These are phyloP conservation scores for Orobanche coerulescens DNA, from an alignment of 257 asterid genomes.

Conservation along the genomic window DNA sequence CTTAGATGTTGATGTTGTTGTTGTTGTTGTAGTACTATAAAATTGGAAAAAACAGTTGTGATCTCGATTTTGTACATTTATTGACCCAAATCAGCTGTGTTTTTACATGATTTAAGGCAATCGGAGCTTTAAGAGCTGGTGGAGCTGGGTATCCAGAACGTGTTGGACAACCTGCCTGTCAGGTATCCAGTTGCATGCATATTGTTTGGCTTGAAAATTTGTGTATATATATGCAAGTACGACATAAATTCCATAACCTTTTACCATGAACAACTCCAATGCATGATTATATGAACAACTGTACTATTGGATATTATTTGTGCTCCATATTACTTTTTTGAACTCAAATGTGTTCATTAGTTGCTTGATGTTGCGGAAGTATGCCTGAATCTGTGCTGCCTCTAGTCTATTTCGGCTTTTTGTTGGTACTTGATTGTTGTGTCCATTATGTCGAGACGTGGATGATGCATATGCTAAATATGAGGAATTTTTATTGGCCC, in stretches of 20 bases:
- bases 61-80: constrained; percentile 18
- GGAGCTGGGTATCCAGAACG: constrained; percentile 57
- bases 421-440: constrained; percentile 1
- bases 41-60: background rate
- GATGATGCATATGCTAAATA: constrained; percentile 7
- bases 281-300: background rate
- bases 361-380: constrained; percentile 13
- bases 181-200: constrained; percentile 34
- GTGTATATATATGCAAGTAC: background rate
- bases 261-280: background rate
- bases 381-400: background rate
- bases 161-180: constrained; percentile 59
- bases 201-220: background rate
- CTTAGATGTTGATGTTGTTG: too few species aligned
- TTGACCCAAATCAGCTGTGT: background rate
- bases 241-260: background rate
- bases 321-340: constrained; percentile 15
- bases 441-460: constrained; percentile 8
- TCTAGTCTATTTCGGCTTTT: background rate
- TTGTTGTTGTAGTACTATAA: background rate
- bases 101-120: constrained; percentile 31
- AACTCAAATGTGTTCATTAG: constrained; percentile 1
- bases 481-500: background rate
- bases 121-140: constrained; percentile 37
- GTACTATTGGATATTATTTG: background rate